Conservation (phyloP, 2,329 filamentous ascomycete species). For the Podosphaera leucotricha region DNA sequence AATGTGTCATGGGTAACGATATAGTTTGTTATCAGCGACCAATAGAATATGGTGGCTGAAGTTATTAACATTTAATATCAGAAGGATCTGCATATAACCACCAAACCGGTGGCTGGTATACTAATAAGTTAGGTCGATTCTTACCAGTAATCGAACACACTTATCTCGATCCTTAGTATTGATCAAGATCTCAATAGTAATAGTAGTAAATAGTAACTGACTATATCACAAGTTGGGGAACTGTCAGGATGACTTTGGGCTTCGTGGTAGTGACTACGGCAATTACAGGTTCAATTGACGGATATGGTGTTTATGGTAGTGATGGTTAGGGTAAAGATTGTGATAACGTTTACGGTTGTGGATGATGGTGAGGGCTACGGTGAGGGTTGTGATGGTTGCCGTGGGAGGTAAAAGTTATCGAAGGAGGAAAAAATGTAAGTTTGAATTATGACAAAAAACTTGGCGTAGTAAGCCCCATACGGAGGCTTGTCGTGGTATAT, state of each 20-base stretch:
- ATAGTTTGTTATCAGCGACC: no score
- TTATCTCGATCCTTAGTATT: no score
- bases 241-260: neutral
- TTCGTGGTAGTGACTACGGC: neutral
- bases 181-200: no score
- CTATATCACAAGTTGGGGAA: no score
- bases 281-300: neutral
- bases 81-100: no score
- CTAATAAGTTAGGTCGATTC: no score
- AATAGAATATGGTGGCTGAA: no score
- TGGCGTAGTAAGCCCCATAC: neutral
- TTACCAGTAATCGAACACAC: no score
- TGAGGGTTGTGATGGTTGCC: neutral
- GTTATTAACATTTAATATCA: no score
- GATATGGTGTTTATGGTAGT: neutral
- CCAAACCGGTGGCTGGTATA: no score
- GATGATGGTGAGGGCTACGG: neutral
- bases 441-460: neutral
- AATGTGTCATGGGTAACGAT: no score
- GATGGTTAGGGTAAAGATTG: neutral
- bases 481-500: neutral
- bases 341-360: neutral
- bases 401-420: neutral
- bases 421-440: neutral
- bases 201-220: no score